Percentiles rank a stretch among this genome's conserved stretches.
Conservation (phyloP, 176 grass and related monocot species). For the Cenchrus purpureus region DNA sequence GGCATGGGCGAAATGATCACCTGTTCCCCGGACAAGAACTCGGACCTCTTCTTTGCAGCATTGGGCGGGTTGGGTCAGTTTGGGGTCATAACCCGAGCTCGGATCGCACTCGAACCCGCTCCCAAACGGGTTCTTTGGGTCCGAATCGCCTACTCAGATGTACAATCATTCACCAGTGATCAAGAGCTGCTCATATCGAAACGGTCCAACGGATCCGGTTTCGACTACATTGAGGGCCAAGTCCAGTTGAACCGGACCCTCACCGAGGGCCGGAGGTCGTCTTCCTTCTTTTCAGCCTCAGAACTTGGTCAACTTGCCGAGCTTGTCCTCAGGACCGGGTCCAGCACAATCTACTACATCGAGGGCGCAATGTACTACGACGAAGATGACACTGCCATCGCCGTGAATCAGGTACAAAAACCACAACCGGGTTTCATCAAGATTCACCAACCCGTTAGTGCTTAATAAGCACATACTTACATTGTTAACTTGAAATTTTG, state of each 20-base stretch:
- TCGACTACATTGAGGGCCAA: slow-evolving; percentile 34
- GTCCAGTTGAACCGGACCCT: slow-evolving; percentile 35
- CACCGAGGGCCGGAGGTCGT: slow-evolving; percentile 21
- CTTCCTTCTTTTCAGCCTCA: slow-evolving; percentile 14
- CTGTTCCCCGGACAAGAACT: slow-evolving; percentile 40
- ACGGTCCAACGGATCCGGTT: background rate
- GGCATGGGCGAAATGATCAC: slow-evolving; percentile 37
- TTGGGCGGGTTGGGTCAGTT: slow-evolving; percentile 65
- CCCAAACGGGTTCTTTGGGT: slow-evolving; percentile 31
- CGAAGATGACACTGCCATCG: background rate
- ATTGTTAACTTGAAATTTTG: background rate
- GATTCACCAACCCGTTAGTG: background rate
- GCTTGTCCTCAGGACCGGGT: background rate
- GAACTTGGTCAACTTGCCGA: slow-evolving; percentile 5
- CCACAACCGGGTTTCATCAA: background rate
- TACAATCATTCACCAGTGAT: background rate
- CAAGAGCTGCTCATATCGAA: slow-evolving; percentile 31
- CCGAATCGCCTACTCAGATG: slow-evolving; percentile 7
- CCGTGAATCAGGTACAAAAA: slow-evolving; percentile 3
- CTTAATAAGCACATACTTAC: background rate
- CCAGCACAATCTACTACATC: slow-evolving; percentile 10
- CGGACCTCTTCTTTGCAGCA: slow-evolving; percentile 57
- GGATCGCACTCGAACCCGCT: slow-evolving; percentile 44
- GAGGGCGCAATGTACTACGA: slow-evolving; percentile 27
- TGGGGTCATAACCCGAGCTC: slow-evolving; percentile 55